phyloP scores from a whole-genome alignment of 441 rosid species.

The Bocquillonia castaneifolia region DNA sequence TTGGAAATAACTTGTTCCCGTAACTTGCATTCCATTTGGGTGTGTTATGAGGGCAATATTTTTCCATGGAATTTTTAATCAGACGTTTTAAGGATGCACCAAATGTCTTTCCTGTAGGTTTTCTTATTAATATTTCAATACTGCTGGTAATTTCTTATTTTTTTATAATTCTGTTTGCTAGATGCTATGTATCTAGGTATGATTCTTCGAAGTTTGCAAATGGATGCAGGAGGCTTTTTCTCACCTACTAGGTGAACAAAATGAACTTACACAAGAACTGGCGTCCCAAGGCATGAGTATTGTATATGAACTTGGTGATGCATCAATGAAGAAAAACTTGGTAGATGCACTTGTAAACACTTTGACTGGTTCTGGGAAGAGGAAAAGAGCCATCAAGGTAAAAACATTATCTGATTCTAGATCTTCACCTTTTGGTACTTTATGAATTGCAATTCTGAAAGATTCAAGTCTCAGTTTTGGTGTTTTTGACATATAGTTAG shows the following conservation, averaged over 20 bases:
- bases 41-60: neutral
- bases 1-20: neutral
- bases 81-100: neutral
- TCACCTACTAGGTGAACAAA: slow-evolving; percentile 85
- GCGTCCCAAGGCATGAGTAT: slow-evolving; percentile 99
- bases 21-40: neutral
- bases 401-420: slow-evolving; percentile 12
- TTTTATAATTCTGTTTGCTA: neutral
- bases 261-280: slow-evolving; percentile 95
- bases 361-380: slow-evolving; percentile 91
- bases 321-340: slow-evolving; percentile 77
- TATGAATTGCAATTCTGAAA: slow-evolving; percentile 5
- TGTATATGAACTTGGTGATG: slow-evolving; percentile 92
- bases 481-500: slow-evolving; percentile 49
- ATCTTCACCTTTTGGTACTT: slow-evolving; percentile 25
- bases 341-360: slow-evolving; percentile 88
- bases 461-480: slow-evolving; percentile 25
- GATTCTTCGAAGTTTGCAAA: slow-evolving; percentile 19
- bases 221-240: slow-evolving; percentile 90
- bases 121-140: neutral
- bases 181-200: neutral
- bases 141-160: neutral
- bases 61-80: neutral
- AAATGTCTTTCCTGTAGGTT: neutral
- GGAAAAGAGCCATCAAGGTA: slow-evolving; percentile 97